A percentile compares a stretch with the other conserved stretches of the same genome.
Evolutionary conservation across 2,329 filamentous ascomycete species (phyloP).

Genomic region (Venturia oleaginea): DNA sequence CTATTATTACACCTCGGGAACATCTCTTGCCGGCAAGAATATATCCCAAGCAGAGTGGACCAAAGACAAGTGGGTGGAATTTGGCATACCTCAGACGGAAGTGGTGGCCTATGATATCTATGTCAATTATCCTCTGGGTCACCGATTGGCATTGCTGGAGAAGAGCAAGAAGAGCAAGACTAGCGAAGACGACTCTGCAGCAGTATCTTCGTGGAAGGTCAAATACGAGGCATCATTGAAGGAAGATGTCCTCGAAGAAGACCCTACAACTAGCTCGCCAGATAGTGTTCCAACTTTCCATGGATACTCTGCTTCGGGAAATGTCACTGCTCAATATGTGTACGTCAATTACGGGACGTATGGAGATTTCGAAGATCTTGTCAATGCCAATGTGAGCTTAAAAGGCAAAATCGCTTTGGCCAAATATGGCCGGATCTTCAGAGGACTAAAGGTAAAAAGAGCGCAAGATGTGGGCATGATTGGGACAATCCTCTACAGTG

Average conservation of each 20-base stretch:
- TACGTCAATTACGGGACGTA: conserved; percentile 90
- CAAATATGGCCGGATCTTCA: conserved; percentile 79
- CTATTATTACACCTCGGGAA: conserved; percentile 41
- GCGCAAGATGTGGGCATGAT: conserved; percentile 86
- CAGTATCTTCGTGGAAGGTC: conserved; percentile 45
- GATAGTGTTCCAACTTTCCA: conserved; percentile 84
- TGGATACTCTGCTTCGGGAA: conserved; percentile 85
- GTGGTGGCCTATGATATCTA: conserved; percentile 44
- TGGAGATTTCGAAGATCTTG: conserved; percentile 72
- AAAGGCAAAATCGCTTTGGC: conserved; percentile 79
- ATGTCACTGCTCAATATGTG: conserved; percentile 79
- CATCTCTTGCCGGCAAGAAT: conserved; percentile 44
- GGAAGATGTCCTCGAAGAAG: conserved; percentile 77
- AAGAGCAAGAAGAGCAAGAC: conserved; percentile 33
- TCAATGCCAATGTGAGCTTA: conserved; percentile 64
- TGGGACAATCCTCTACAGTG: conserved; percentile 74
- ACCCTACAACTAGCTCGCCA: conserved; percentile 63
- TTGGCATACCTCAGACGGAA: conserved; percentile 35
- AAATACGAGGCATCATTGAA: conserved; percentile 72
- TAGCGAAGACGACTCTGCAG: conserved; percentile 27
- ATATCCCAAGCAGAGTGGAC: conserved; percentile 44
- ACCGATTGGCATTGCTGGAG: conserved; percentile 37
- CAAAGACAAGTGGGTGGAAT: conserved; percentile 39
- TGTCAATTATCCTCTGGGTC: conserved; percentile 41
- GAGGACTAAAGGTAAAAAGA: conserved; percentile 85